These are phyloP conservation scores for Malus orientalis DNA, from an alignment of 306 rosid genomes.

Conservation along the genomic window DNA sequence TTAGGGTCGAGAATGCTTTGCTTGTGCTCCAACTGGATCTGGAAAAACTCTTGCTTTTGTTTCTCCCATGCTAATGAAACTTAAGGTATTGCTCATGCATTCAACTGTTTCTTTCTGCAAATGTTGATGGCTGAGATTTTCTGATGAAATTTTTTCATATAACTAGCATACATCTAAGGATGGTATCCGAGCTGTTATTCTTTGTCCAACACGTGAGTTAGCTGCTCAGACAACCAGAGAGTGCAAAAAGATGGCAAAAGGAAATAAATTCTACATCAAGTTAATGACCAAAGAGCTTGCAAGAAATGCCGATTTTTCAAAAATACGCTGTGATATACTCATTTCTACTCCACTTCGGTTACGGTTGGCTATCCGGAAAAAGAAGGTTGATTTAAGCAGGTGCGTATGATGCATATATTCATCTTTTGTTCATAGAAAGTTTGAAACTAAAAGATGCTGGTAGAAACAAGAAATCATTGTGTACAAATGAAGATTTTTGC, in stretches of 20 bases:
- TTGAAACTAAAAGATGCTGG: not conserved
- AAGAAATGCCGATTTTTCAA: conserved; percentile 62
- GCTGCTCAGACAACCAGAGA: conserved; percentile 82
- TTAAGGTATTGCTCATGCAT: conserved; percentile 51
- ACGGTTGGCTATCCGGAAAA: conserved; percentile 49
- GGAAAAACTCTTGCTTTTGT: conserved; percentile 93
- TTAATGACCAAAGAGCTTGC: conserved; percentile 56
- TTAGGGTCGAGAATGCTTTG: conserved; percentile 91
- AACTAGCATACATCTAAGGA: conserved; percentile 45
- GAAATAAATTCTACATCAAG: conserved; percentile 54
- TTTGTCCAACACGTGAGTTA: conserved; percentile 85
- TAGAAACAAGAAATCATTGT: not conserved
- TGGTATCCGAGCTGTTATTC: conserved; percentile 74
- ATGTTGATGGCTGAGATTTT: conserved; percentile 7
- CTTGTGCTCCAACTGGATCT: conserved; percentile 98
- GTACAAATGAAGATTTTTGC: not conserved
- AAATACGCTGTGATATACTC: conserved; percentile 65
- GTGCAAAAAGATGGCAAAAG: conserved; percentile 74
- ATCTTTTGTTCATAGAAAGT: conserved; percentile 4
- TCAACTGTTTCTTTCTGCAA: conserved; percentile 1
- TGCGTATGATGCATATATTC: conserved; percentile 21
- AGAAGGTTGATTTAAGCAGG: conserved; percentile 73
- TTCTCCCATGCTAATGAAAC: conserved; percentile 87
- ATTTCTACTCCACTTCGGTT: conserved; percentile 84
- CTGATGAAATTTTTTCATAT: conserved; percentile 15